Evolutionary conservation across 176 grass and related monocot genomes (phyloP), one percentile per base, ranked within the genome.

Genomic region (Carex littledalei): DNA sequence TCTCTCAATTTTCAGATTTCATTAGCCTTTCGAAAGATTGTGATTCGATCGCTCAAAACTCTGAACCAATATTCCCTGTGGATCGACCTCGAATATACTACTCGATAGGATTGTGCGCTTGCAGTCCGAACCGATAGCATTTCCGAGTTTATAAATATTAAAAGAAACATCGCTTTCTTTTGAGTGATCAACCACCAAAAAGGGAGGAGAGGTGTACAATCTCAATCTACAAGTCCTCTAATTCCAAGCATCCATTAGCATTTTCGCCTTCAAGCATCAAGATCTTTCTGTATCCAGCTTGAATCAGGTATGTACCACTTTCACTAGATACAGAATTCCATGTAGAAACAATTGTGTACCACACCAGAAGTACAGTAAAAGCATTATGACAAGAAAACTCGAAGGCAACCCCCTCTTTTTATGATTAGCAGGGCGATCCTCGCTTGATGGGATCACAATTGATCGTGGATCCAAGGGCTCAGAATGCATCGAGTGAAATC

Each of bases 391-490:
- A 32, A 67, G 39, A 34, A 83, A 3, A 32, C 39, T 32, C 61
- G 20, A 67, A 53, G 55, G 24, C 14, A 56, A 34, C 32, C 8
- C 14, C 39, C 14, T 3, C 7, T 15, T 68, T 69, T 15, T 83
- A 83, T 55, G 63, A 67, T 69, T 67, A 47, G 61, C 10, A 83
- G 10, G 63, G 54, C 18, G 61, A 35, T 83, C 81, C 43, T 83
- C 45, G 49, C 15, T 68, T 67, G 81, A 68, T 31, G 37, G 6
- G 10, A 56, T 63, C 61, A 65, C 81, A 12, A 83, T 69, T 54
- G 81, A 83, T 26, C 45, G 81, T 49, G 81, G 81, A 83, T 83
- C 81, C 63, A 83, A 83, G 14, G 81, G 81, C 81, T 68, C 45
- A 17, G 81, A 83, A 83, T 83, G 81, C 12, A 83, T 65, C 8